A percentile compares a stretch with the other conserved stretches of the same genome.
phyloP scores from a whole-genome alignment of 768 basidiomycete species.

The Boletus rubescentipes region DNA sequence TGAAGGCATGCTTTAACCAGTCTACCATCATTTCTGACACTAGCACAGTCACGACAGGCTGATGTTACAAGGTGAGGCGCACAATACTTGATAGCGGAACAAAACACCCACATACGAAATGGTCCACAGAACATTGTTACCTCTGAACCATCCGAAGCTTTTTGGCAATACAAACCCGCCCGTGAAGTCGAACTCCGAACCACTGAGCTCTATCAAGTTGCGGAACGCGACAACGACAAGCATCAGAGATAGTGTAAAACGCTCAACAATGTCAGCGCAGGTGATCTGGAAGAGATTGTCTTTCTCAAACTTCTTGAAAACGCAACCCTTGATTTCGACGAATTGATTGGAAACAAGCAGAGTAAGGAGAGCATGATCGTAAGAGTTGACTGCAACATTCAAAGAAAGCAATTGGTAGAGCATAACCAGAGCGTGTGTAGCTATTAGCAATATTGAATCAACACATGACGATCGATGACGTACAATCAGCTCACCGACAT shows the following conservation, averaged over 20 bases:
- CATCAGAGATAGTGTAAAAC: conserved; percentile 92
- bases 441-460: conserved; percentile 38
- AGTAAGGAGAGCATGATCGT: conserved; percentile 92
- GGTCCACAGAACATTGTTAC: conserved; percentile 78
- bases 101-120: conserved; percentile 79
- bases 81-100: neutral
- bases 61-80: conserved; percentile 1
- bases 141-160: conserved; percentile 82
- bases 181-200: conserved; percentile 79
- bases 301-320: conserved; percentile 99
- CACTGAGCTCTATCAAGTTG: conserved; percentile 91
- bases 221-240: conserved; percentile 87
- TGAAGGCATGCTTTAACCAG: conserved; percentile 99
- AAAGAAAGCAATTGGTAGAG: conserved; percentile 93
- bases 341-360: conserved; percentile 97
- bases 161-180: conserved; percentile 74
- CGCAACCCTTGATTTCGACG: conserved; percentile 98
- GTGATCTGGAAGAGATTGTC: conserved; percentile 98
- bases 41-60: conserved; percentile 93
- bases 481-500: conserved; percentile 60
- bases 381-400: conserved; percentile 98
- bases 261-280: conserved; percentile 98
- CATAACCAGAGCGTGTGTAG: conserved; percentile 89
- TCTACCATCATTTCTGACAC: conserved; percentile 92
- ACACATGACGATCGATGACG: neutral